These are phyloP conservation scores for Paramecium caudatum DNA, from an alignment of 73 alveolate species.

Conservation along the genomic window DNA sequence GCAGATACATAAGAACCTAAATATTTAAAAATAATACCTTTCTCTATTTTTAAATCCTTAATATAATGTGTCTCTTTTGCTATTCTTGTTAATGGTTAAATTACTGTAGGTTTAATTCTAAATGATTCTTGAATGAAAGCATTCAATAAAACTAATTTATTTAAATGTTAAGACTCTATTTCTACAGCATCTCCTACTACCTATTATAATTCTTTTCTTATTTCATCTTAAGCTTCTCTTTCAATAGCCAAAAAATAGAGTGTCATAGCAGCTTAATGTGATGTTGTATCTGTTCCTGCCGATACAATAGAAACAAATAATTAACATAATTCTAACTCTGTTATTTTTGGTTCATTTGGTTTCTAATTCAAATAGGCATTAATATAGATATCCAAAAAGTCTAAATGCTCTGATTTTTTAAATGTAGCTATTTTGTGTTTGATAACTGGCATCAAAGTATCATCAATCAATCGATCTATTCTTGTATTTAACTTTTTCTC, in stretches of 20 bases:
- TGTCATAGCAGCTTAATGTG: slow-evolving; percentile 12
- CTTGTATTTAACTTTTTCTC: slow-evolving; percentile 8
- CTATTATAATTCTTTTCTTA: background rate
- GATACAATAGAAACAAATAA: slow-evolving; percentile 7
- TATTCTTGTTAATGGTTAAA: background rate
- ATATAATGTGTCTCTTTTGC: slow-evolving; percentile 5
- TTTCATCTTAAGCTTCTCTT: background rate
- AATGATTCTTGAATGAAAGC: slow-evolving; percentile 43
- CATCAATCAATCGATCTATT: slow-evolving; percentile 13
- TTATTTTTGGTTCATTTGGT: slow-evolving; percentile 43
- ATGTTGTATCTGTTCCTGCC: slow-evolving; percentile 48
- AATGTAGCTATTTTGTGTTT: background rate
- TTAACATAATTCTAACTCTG: slow-evolving; percentile 45
- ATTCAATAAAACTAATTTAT: background rate
- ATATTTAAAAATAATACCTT: background rate
- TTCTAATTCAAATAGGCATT: background rate
- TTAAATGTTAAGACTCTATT: background rate
- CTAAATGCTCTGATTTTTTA: background rate
- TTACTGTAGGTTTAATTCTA: background rate
- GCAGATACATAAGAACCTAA: slow-evolving; percentile 3
- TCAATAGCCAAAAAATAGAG: background rate
- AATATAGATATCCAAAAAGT: slow-evolving; percentile 30
- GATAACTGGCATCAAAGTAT: background rate
- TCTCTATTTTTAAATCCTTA: background rate
- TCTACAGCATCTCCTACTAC: slow-evolving; percentile 20